These are phyloP conservation scores for Pseudogymnoascus sp. DNA, from an alignment of 2,329 filamentous ascomycete genomes.

Conservation along the genomic window DNA sequence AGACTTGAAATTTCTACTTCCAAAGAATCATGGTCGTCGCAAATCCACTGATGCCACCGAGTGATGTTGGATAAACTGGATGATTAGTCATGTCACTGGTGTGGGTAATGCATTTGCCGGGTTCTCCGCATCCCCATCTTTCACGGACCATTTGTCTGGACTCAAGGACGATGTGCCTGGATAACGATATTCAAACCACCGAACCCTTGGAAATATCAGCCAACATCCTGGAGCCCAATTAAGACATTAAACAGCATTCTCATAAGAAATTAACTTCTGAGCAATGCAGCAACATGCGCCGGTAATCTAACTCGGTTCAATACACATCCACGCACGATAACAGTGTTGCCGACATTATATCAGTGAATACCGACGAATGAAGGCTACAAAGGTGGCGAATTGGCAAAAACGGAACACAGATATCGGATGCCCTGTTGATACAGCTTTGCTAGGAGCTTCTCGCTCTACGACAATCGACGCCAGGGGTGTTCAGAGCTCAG, in stretches of 20 bases:
- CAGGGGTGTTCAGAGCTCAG: not conserved
- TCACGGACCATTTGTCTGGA: not conserved
- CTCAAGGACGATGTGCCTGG: not conserved
- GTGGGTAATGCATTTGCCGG: constrained; percentile 6
- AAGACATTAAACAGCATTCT: not conserved
- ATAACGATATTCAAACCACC: constrained; percentile 2
- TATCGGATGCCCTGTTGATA: not conserved
- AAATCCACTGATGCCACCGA: not conserved
- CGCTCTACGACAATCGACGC: not conserved
- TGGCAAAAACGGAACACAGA: not conserved
- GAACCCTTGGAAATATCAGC: not conserved
- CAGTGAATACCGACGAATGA: not conserved
- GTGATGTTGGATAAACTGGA: not conserved
- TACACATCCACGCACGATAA: not conserved
- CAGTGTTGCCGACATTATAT: not conserved
- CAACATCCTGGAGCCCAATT: not conserved
- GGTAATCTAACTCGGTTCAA: not conserved
- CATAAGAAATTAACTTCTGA: not conserved
- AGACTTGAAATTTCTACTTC: not conserved
- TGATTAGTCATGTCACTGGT: not conserved
- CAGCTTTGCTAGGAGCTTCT: not conserved
- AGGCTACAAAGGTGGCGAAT: not conserved
- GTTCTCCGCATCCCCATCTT: not conserved
- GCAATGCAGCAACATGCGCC: not conserved
- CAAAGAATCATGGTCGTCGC: not conserved